Base-by-base conservation (phyloP, 1,139 yeast species). In the Magnusiomyces starmeri region DNA sequence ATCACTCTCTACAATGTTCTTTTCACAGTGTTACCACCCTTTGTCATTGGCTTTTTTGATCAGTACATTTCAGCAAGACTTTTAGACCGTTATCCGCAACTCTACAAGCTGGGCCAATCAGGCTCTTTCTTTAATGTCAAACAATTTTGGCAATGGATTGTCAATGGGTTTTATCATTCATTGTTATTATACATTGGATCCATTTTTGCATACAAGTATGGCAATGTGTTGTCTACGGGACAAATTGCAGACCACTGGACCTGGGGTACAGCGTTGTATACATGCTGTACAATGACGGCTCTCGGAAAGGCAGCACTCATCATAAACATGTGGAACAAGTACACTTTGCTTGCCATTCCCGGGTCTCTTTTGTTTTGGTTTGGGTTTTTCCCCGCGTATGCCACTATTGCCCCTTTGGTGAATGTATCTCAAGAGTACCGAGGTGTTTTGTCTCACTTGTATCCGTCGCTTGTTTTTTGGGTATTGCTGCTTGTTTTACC, bases 101-200 rank as follows among this genome's bases (percentile, higher is more conserved):
- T 94, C 49, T 94, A 94, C 69, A 86, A 83, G 62, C 73, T 92
- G 48, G 98, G 99, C 4, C 97, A 92, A 68, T 75, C 79, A 57
- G 85, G 95, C 35, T 82, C 79, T 54, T 92, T 92, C 64, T 87
- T 94, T 73, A 92, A 92, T 60, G 96, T 89, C 7, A 75, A 81
- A 7, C 90, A 89, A 46, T 94, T 94, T 68, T 92, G 97, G 97
- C 88, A 96, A 26, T 94, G 98, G 98, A 85, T 92, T 50, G 72
- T 82, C 49, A 94, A 94, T 68, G 99, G 98, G 1, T 92, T 94
- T 64, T 94, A 79, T 69, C 99, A 94, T 66, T 88, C 97, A 9
- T 87, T 89, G 1, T 73, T 94, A 10, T 83, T 89, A 16, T 94
- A 84, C 67, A 71, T 90, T 45, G 83, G 94, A 39, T 76, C 88